Percentiles rank a stretch among this genome's conserved stretches.
Conservation (phyloP, 805 yeast species). For the Maudiozyma bulderi region DNA sequence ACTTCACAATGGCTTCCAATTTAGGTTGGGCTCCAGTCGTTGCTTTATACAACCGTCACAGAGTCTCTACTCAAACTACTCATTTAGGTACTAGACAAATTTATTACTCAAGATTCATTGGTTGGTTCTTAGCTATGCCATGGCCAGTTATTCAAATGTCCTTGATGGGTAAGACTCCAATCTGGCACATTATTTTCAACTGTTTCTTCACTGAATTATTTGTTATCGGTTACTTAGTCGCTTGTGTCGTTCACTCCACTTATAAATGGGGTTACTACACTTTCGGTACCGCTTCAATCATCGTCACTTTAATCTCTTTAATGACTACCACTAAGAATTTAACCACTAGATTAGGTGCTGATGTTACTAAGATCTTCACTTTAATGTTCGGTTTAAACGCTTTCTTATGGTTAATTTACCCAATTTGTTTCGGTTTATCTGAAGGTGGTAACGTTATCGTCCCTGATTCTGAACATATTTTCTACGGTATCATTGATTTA, state of each 20-base stretch:
- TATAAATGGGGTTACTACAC: slow-evolving; percentile 45
- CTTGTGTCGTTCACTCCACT: slow-evolving; percentile 34
- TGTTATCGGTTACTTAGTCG: slow-evolving; percentile 38
- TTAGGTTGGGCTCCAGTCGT: slow-evolving; percentile 45
- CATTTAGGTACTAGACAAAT: slow-evolving; percentile 40
- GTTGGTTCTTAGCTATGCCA: slow-evolving; percentile 43
- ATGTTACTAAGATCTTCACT: slow-evolving; percentile 18
- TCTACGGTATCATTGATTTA: slow-evolving; percentile 51
- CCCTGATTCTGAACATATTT: slow-evolving; percentile 49
- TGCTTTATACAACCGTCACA: slow-evolving; percentile 43
- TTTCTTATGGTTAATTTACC: slow-evolving; percentile 35
- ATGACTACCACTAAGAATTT: slow-evolving; percentile 21
- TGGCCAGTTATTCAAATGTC: slow-evolving; percentile 36
- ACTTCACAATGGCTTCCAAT: slow-evolving; percentile 51
- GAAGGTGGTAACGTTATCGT: slow-evolving; percentile 57
- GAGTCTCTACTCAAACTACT: slow-evolving; percentile 21
- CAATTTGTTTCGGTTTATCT: slow-evolving; percentile 25
- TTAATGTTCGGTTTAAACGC: slow-evolving; percentile 14
- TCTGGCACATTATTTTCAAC: slow-evolving; percentile 21
- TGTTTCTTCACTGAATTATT: slow-evolving; percentile 33
- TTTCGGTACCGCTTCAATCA: slow-evolving; percentile 27
- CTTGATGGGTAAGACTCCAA: slow-evolving; percentile 19
- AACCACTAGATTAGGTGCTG: slow-evolving; percentile 14
- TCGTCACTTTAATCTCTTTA: slow-evolving; percentile 14
- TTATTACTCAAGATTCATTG: slow-evolving; percentile 47